Evolutionary conservation across 495 filamentous ascomycete species (phyloP).

Genomic region (Massariosphaeria phaeospora): DNA sequence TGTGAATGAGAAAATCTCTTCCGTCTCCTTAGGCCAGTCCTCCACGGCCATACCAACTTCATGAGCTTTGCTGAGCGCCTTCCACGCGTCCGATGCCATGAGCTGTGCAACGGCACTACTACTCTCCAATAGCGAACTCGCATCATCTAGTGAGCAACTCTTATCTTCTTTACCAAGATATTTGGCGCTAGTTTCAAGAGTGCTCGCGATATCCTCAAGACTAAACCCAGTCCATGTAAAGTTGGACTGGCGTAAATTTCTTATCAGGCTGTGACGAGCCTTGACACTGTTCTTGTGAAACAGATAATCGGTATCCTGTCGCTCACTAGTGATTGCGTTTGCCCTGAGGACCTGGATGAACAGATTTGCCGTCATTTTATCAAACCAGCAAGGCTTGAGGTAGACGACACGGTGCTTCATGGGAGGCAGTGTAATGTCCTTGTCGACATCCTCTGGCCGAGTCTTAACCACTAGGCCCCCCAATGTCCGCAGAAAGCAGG

Average conservation of each 20-base stretch:
- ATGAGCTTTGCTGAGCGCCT: constrained; percentile 59
- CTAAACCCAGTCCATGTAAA: constrained; percentile 86
- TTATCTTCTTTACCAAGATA: constrained; percentile 57
- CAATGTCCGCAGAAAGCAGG: constrained; percentile 63
- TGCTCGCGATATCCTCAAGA: constrained; percentile 52
- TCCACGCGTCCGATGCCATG: constrained; percentile 56
- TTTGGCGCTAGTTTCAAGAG: constrained; percentile 57
- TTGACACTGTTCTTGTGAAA: constrained; percentile 70
- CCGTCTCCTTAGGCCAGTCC: constrained; percentile 51
- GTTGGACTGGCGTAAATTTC: constrained; percentile 77
- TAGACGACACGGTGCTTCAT: constrained; percentile 66
- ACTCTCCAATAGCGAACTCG: constrained; percentile 54
- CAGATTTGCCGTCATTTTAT: constrained; percentile 76
- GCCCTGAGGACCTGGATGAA: constrained; percentile 75
- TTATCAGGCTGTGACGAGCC: constrained; percentile 59
- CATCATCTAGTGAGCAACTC: constrained; percentile 55
- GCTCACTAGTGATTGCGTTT: constrained; percentile 86
- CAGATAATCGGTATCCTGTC: constrained; percentile 79
- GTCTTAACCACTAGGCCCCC: constrained; percentile 80
- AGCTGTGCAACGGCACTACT: constrained; percentile 59
- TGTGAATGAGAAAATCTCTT: constrained; percentile 61
- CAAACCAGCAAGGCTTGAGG: constrained; percentile 76
- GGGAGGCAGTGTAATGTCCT: constrained; percentile 60
- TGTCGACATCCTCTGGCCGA: constrained; percentile 60
- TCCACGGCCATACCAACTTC: constrained; percentile 72